A percentile compares a stretch with the other conserved stretches of the same genome.
phyloP scores from a whole-genome alignment of 345 rosid species.

The Punica granatum region DNA sequence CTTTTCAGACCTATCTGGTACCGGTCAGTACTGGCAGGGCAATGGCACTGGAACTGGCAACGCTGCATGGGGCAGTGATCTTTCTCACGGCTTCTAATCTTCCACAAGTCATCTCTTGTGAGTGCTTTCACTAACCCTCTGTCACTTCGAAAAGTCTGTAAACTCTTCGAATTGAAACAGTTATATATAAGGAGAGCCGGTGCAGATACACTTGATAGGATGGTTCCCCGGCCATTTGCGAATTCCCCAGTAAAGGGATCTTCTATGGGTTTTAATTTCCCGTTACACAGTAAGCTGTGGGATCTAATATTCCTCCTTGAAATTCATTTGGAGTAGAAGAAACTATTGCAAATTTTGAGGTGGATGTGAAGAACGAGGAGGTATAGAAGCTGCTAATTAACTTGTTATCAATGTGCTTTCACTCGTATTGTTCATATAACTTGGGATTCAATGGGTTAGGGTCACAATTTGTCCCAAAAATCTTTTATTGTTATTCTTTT shows the following conservation, averaged over 20 bases:
- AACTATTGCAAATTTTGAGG: background rate
- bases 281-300: background rate
- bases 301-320: background rate
- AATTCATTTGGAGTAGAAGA: background rate
- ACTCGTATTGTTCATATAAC: background rate
- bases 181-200: background rate
- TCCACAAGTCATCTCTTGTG: conserved; percentile 36
- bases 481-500: background rate
- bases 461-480: background rate
- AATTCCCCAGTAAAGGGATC: background rate
- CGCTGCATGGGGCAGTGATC: conserved; percentile 45
- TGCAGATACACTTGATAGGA: background rate
- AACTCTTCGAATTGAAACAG: background rate
- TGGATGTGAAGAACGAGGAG: background rate
- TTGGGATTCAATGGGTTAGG: background rate
- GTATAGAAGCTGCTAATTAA: background rate
- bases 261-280: background rate
- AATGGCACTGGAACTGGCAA: background rate
- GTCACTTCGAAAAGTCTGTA: background rate
- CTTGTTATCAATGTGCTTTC: background rate
- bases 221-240: background rate
- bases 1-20: conserved; percentile 29
- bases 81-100: conserved; percentile 35
- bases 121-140: conserved; percentile 5
- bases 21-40: conserved; percentile 25